phyloP scores from a whole-genome alignment of 495 filamentous ascomycete species.

The Talaromyces adpressus region DNA sequence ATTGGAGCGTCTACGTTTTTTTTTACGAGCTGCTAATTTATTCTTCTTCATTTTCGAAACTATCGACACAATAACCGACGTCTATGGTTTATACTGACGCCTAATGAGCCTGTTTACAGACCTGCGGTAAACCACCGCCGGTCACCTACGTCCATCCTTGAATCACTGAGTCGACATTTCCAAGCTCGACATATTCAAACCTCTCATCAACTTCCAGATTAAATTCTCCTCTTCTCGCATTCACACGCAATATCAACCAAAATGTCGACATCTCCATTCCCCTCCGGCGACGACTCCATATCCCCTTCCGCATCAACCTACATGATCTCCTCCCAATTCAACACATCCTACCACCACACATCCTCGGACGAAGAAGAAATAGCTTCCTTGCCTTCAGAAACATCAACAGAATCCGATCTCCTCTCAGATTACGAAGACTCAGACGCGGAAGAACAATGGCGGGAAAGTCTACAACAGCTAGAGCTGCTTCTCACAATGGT shows the following conservation, averaged over 20 bases:
- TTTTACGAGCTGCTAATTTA: not conserved
- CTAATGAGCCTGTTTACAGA: slow-evolving; percentile 19
- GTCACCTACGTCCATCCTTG: slow-evolving; percentile 7
- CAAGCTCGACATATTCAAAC: not conserved
- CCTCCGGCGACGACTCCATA: slow-evolving; percentile 11
- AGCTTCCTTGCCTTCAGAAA: slow-evolving; percentile 71
- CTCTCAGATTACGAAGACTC: slow-evolving; percentile 46
- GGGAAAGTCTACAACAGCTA: slow-evolving; percentile 83
- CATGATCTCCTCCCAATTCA: slow-evolving; percentile 31
- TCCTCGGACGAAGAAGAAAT: slow-evolving; percentile 57
- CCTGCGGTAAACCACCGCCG: slow-evolving; percentile 23
- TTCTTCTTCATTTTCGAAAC: not conserved
- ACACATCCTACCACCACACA: slow-evolving; percentile 20
- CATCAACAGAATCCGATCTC: slow-evolving; percentile 51
- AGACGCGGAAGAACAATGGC: slow-evolving; percentile 91
- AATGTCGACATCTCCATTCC: slow-evolving; percentile 3
- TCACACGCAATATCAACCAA: slow-evolving; percentile 22
- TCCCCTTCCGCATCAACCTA: slow-evolving; percentile 38
- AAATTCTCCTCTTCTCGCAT: slow-evolving; percentile 19
- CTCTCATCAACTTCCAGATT: not conserved
- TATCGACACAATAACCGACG: not conserved
- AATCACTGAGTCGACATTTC: not conserved
- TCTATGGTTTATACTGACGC: not conserved
- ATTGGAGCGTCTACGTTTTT: not conserved
- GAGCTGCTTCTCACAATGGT: slow-evolving; percentile 92